A percentile compares a stretch with the other conserved stretches of the same genome.
phyloP scores from a whole-genome alignment of 2,329 filamentous ascomycete species.

The Nigrospora sphaerica region DNA sequence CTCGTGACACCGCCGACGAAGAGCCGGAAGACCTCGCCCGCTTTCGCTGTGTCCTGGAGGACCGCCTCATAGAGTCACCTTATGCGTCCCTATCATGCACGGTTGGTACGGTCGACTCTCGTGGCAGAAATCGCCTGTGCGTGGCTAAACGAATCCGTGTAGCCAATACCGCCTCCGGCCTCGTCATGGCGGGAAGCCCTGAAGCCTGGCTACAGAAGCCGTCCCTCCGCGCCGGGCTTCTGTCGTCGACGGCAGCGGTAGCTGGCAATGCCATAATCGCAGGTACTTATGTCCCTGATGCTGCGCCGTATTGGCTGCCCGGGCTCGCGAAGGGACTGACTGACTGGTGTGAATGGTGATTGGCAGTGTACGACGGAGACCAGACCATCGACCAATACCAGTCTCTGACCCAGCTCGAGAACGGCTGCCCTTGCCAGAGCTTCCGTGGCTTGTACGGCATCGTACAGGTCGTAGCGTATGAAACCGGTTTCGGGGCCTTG shows the following conservation, averaged over 20 bases:
- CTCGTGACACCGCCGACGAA: slow-evolving; percentile 1
- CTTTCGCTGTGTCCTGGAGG: slow-evolving; percentile 36
- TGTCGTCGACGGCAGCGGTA: slow-evolving; percentile 18
- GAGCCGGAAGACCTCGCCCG: slow-evolving; percentile 37
- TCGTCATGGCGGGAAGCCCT: slow-evolving; percentile 18
- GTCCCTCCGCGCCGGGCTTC: slow-evolving; percentile 12
- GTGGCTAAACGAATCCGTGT: background rate
- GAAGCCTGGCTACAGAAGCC: slow-evolving; percentile 12
- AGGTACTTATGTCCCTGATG: slow-evolving; percentile 10
- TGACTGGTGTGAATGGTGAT: background rate
- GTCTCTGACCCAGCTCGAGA: slow-evolving; percentile 5
- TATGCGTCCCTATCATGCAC: slow-evolving; percentile 32
- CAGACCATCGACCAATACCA: slow-evolving; percentile 20
- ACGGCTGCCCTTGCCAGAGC: background rate
- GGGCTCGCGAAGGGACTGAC: no score
- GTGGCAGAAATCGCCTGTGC: background rate
- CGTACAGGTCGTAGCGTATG: slow-evolving; percentile 37
- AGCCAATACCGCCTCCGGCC: slow-evolving; percentile 15
- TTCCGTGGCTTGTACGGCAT: slow-evolving; percentile 20
- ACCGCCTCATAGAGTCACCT: slow-evolving; percentile 21
- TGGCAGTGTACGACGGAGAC: slow-evolving; percentile 13
- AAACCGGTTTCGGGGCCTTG: slow-evolving; percentile 42
- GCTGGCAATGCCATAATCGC: slow-evolving; percentile 26
- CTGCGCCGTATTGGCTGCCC: no score
- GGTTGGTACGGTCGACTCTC: slow-evolving; percentile 28